Base-by-base conservation (phyloP, 208 protist genomes). In the Acanthamoeba divionensis region DNA sequence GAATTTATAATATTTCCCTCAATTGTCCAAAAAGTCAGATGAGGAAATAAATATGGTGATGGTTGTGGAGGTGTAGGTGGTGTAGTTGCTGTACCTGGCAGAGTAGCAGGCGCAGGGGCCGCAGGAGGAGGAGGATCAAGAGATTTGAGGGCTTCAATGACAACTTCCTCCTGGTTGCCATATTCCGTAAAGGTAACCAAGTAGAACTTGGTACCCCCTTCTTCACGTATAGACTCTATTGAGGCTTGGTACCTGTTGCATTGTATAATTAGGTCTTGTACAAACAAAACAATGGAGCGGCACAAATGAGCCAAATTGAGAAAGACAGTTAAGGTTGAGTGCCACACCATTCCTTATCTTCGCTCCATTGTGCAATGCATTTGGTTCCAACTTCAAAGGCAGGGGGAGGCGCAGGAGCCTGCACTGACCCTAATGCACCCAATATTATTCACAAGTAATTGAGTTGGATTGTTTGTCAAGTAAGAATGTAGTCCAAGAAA, bases 111-210 rank as follows among this genome's bases (percentile, higher is more conserved):
- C 18, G 52, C 52, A 60, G 52, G 18, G n/a, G 52, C 52, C 18
- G 52, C 18, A 18, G 52, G 52, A 24, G 18, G 18, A 24, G 18
- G 52, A 60, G 52, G 18, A 60, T 18, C 52, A 60, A 60, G 52
- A n/a, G 52, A 18, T 60, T 60, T 60, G 18, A 60, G n/a, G 52
- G 18, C 52, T 60, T 60, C 52, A n/a, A n/a, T n/a, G n/a, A n/a
- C n/a, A n/a, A n/a, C n/a, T n/a, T n/a, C n/a, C n/a, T 83, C 73
- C 4, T 54, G 50, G 24, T 83, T 83, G 48, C 73, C 73, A 31
- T 83, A 83, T 33, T 83, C 73, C 31, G 73, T 83, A 38, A 83
- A 83, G 47, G 73, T 83, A 38, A 83, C 73, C 5, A 54, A 29
- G 33, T 83, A 83, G 48, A 48, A 63, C 44, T 5, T 44, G 5